phyloP scores from a whole-genome alignment of 1,284 basidiomycete genomes.

The Ustilago xerochloae region DNA sequence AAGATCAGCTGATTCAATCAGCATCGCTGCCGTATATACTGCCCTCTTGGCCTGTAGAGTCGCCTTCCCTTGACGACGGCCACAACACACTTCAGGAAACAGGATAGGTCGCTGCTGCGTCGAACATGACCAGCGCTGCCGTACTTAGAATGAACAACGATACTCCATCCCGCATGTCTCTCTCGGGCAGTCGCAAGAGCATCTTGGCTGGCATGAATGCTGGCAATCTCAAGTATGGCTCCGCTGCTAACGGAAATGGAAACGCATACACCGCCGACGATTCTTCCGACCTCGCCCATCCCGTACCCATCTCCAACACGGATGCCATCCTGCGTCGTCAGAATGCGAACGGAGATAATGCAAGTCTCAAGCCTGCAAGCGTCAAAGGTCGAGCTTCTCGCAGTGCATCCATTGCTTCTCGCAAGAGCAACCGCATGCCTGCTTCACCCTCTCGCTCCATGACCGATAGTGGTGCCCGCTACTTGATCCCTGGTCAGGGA shows the following conservation, averaged over 20 bases:
- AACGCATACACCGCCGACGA: slow-evolving; percentile 10
- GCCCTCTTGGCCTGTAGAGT: too few relatives aligned
- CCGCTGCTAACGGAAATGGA: background rate
- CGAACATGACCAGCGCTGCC: slow-evolving; percentile 41
- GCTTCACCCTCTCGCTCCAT: slow-evolving; percentile 15
- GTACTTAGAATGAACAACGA: slow-evolving; percentile 42
- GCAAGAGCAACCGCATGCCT: background rate
- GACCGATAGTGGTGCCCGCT: background rate
- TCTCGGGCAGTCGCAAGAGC: slow-evolving; percentile 36
- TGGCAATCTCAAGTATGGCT: background rate
- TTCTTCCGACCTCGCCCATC: slow-evolving; percentile 18
- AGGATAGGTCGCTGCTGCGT: too few relatives aligned
- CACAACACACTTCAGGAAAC: too few relatives aligned
- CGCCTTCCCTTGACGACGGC: too few relatives aligned
- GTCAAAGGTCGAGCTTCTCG: slow-evolving; percentile 14
- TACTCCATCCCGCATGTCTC: slow-evolving; percentile 9
- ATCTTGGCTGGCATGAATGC: slow-evolving; percentile 46
- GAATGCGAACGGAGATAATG: slow-evolving; percentile 4
- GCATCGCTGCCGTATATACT: too few relatives aligned
- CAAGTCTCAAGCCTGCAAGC: slow-evolving; percentile 15
- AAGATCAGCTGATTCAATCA: too few relatives aligned
- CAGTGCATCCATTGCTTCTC: slow-evolving; percentile 25
- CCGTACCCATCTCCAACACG: slow-evolving; percentile 46
- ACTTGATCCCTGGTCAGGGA: background rate
- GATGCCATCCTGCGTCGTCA: slow-evolving; percentile 42